These are phyloP conservation scores for Aspergillus oerlinghausenensis DNA, from an alignment of 2,329 filamentous ascomycete species.

Conservation along the genomic window DNA sequence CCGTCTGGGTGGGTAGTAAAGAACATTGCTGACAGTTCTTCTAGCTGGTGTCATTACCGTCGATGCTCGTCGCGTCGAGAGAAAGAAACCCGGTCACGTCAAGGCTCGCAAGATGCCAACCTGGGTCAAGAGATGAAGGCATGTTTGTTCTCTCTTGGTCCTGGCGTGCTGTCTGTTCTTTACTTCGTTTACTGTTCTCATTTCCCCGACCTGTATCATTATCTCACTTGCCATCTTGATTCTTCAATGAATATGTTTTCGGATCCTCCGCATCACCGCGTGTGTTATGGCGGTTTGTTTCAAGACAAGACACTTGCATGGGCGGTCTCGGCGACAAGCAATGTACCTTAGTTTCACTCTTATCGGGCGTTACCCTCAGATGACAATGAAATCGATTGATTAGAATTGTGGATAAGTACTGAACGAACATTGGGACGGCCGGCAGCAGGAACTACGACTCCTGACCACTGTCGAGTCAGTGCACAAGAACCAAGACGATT, in stretches of 20 bases:
- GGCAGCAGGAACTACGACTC: background rate
- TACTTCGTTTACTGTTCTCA: constrained; percentile 6
- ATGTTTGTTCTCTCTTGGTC: constrained; percentile 21
- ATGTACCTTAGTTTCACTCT: background rate
- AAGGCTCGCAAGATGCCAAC: constrained; percentile 98
- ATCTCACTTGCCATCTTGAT: constrained; percentile 9
- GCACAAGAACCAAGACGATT: background rate
- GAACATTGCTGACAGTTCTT: constrained; percentile 17
- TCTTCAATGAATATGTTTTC: constrained; percentile 15
- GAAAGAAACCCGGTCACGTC: constrained; percentile 93
- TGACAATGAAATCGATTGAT: background rate
- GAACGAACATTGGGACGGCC: background rate
- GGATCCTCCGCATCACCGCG: constrained; percentile 12
- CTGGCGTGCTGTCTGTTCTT: constrained; percentile 23
- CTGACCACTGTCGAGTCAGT: background rate
- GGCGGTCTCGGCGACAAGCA: background rate
- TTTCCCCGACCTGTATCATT: constrained; percentile 18
- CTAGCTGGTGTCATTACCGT: constrained; percentile 88
- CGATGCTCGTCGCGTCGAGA: constrained; percentile 87
- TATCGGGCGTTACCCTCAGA: background rate
- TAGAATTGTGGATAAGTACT: background rate
- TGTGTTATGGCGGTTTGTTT: constrained; percentile 15
- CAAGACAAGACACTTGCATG: constrained; percentile 12
- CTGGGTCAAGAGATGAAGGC: constrained; percentile 78
- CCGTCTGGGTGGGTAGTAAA: background rate